Evolutionary conservation across 2,329 filamentous ascomycete genomes (phyloP), one percentile per base, ranked within the genome.

Genomic region (Penicillium griseofulvum): DNA sequence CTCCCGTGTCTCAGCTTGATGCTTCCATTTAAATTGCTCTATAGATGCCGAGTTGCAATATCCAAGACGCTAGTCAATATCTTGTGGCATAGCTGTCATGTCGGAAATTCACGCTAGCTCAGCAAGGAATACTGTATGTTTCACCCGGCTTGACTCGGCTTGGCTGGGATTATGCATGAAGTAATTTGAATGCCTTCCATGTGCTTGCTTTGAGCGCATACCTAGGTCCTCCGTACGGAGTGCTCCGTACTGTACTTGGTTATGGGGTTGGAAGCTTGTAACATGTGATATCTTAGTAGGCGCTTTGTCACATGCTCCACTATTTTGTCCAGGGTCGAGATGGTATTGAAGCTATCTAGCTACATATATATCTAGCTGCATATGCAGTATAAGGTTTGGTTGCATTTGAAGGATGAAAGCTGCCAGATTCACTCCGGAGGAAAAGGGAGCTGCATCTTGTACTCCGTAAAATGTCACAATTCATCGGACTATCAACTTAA

Each of bases 1-100:
- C 24, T 49, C 50, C 49, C 48, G 24, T 49, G 47, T 58, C 54
- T 56, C 56, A 54, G 16, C 26, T 57, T 46, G 19, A 34, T 16
- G 14, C 31, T 16, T 34, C 14, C 31, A 3, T 14, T 34, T 24
- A 36, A 11, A 34, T 29, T 43, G 31, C 28, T 51, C 46, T 4
- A 3, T 11, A 11, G 36, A 17, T 33, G 19, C 34, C 34, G 34
- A 14, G 10, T 3, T 10, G 8, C 3, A 22, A 19, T 36, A 17
- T 12, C 14, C 11, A n/a, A 36, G 16, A 19, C 6, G 11, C 48
- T 19, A 36, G 19, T 28, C 22, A 24, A 41, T 41, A 39, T 49
- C 17, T 24, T 33, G n/a, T n/a, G 37, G 31, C 11, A 19, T 29
- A 31, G n/a, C 38, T 29, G 45, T 36, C 39, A 33, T 22, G 22